Conservation (phyloP, 2,329 filamentous ascomycete genomes). For the Passalora sequoiae region DNA sequence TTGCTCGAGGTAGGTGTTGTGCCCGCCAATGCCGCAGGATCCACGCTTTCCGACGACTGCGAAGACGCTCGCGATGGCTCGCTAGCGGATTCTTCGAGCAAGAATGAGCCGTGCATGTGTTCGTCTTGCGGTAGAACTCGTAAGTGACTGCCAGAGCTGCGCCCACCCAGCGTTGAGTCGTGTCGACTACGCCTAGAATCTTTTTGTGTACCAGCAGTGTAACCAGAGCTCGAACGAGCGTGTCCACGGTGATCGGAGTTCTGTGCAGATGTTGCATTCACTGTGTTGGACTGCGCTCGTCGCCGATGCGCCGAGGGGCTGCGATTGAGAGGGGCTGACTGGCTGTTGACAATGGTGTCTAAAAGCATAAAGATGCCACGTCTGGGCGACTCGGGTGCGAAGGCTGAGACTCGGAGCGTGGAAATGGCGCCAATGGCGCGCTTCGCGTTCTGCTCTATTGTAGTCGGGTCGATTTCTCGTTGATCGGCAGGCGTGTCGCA, state of each 20-base stretch:
- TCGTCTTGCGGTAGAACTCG: conserved; percentile 35
- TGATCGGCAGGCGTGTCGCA: conserved; percentile 70
- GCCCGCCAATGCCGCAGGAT: conserved; percentile 24
- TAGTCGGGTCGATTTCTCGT: conserved; percentile 65
- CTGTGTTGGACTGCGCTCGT: conserved; percentile 43
- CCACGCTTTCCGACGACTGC: conserved; percentile 61
- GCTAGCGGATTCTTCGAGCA: conserved; percentile 65
- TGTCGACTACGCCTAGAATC: conserved; percentile 29
- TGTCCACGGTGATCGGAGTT: conserved; percentile 37
- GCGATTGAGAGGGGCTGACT: conserved; percentile 12
- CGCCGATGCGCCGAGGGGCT: conserved; percentile 33
- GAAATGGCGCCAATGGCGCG: conserved; percentile 59
- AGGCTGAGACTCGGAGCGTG: conserved; percentile 67
- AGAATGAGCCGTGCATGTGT: conserved; percentile 51
- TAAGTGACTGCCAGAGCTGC: conserved; percentile 24
- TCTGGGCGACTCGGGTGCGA: conserved; percentile 66
- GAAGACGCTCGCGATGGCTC: conserved; percentile 56
- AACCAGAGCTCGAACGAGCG: conserved; percentile 46
- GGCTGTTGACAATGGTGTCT: conserved; percentile 59
- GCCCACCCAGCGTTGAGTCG: conserved; percentile 30
- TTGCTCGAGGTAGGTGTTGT: conserved; percentile 18
- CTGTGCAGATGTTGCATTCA: conserved; percentile 38
- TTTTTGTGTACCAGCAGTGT: conserved; percentile 32
- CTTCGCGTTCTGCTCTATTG: conserved; percentile 60
- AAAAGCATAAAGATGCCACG: conserved; percentile 72